Base-by-base conservation (phyloP, 2,329 filamentous ascomycete species). In the Magnaporthiopsis rhizophila region DNA sequence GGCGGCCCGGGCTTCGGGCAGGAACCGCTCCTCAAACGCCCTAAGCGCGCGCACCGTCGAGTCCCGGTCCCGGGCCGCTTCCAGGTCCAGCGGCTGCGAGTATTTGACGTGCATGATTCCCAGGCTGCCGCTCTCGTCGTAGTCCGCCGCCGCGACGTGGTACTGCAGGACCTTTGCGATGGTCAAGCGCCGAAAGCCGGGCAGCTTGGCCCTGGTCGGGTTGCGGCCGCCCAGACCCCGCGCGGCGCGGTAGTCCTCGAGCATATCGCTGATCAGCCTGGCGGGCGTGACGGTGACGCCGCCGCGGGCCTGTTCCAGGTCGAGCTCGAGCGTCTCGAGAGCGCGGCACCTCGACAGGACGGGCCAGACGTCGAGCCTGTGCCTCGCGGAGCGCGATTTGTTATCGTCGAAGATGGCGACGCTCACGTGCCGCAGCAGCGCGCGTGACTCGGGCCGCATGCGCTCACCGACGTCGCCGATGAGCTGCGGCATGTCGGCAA, bases 371-470 rank as follows among this genome's bases (percentile, higher is more conserved):
- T 60, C 58, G 26, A 60, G 26, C 58, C 24, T 60, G 24, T 58
- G 7, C 24, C 8, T 34, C 2, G 28, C 21, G 28, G 2, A n/a
- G 26, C 21, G 26, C 30, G 21, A 18, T 13, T 15, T 21, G 21
- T 18, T 32, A 30, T 38, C 62, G 57, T 58, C 32, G 6, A 60
- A 30, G 21, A 69, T 34, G 45, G 45, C 45, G 21, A 50, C 45
- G 34, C 61, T 62, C 36, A 69, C 36, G 45, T 67, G 65, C n/a
- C 63, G 65, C 30, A 69, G 58, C 58, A 68, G 34, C 21, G 18
- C n/a, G 11, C 65, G 66, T 59, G 67, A 65, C n/a, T 53, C 58
- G 2, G 64, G 50, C 26, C 67, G 65, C 61, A 67, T 64, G 4
- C 64, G 61, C 11, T 57, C 45, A 57, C 64, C 59, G n/a, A 68